Evolutionary conservation across 2,329 filamentous ascomycete species (phyloP), one percentile per base, ranked within the genome.

Genomic region (Talaromyces sp.): DNA sequence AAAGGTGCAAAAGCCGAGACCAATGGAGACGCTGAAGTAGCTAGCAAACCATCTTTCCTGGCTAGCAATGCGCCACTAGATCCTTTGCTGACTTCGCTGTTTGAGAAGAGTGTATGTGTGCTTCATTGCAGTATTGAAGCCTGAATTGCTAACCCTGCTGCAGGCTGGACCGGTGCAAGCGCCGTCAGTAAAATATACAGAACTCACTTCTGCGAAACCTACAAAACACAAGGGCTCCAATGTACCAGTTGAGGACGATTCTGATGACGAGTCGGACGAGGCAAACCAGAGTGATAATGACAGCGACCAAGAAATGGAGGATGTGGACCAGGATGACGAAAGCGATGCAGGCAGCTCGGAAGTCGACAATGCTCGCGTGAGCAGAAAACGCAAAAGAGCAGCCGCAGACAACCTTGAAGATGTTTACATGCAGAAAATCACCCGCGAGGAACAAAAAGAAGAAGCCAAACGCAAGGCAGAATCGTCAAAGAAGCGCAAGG

Each of bases 61-160:
- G 80, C 81, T 61, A 81, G 88, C 58, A 86, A 87, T 58, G 84
- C 84, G 73, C 80, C 81, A 62, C 80, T 91, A 62, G 89, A 92
- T 78, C 87, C 89, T 72, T 78, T 81, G 59, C 79, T 92, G 66
- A 82, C 87, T 69, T 86, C 87, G 63, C 81, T 92, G 43, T 92
- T 92, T 76, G 82, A 87, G 60, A 80, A 82, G 60, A 91, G 89
- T 80, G 89, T 91, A 82, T 78, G 87, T 63, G 58, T 17, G 8
- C 58, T 53, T 57, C 11, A 14, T 26, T 17, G 10, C 21, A 19
- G 10, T 57, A n/a, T 24, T 35, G 19, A 7, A 24, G 19, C 26
- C 31, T 5, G 26, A 2, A 14, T 29, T 2, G 31, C 55, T n/a
- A 19, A 56, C 19, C 26, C 31, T 31, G 43, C 17, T 31, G 55